A percentile compares a stretch with the other conserved stretches of the same genome.
Conservation (phyloP, 495 filamentous ascomycete species). For the Apodospora peruviana region DNA sequence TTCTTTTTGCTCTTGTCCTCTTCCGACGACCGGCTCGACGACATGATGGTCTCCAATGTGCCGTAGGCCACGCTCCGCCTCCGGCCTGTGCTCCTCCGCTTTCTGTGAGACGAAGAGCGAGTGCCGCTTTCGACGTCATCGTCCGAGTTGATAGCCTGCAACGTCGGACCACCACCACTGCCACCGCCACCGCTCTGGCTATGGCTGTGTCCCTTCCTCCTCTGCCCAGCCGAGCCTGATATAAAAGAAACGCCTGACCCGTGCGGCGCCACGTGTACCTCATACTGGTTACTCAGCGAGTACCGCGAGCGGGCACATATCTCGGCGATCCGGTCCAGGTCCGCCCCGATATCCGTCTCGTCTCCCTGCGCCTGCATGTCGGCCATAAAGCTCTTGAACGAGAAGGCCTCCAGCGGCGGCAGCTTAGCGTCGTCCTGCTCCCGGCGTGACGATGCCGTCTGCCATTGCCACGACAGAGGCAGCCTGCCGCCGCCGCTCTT, state of each 20-base stretch:
- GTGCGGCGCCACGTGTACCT: slow-evolving; percentile 53
- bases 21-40: slow-evolving; percentile 49
- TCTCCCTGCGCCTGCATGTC: slow-evolving; percentile 31
- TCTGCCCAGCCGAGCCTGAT: slow-evolving; percentile 7
- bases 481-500: slow-evolving; percentile 18
- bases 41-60: slow-evolving; percentile 54
- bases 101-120: slow-evolving; percentile 15
- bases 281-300: slow-evolving; percentile 53
- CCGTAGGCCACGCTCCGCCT: slow-evolving; percentile 45
- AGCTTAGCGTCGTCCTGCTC: slow-evolving; percentile 27
- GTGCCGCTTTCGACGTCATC: slow-evolving; percentile 31
- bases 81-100: slow-evolving; percentile 25
- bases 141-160: slow-evolving; percentile 45
- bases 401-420: slow-evolving; percentile 52
- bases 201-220: slow-evolving; percentile 16
- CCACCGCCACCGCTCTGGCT: slow-evolving; percentile 3
- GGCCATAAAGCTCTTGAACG: slow-evolving; percentile 52
- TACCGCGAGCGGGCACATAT: slow-evolving; percentile 52
- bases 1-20: slow-evolving; percentile 47
- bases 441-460: slow-evolving; percentile 7
- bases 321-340: slow-evolving; percentile 53
- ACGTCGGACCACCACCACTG: slow-evolving; percentile 31
- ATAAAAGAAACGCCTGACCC: slow-evolving; percentile 39
- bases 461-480: slow-evolving; percentile 20
- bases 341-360: slow-evolving; percentile 33